Evolutionary conservation across 192 early-diverging fungal genomes (phyloP), one percentile per base, ranked within the genome.

Genomic region (Nowakowskiella sp.): DNA sequence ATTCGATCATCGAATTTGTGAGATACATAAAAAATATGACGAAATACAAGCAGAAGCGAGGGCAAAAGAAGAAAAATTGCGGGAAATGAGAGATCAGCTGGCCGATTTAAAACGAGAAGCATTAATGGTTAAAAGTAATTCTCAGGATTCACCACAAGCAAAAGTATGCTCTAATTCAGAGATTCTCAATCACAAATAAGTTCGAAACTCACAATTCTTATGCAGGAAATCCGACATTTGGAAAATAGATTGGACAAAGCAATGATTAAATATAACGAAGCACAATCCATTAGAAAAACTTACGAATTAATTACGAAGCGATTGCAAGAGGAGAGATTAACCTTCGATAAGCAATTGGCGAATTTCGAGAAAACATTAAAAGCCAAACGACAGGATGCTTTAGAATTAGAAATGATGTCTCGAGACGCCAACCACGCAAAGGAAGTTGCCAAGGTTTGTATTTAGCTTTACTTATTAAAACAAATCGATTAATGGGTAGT

Each of bases 241-340:
- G 77, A 82, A 49, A 82, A 80, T 59, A 31, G 75, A 4, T 61
- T 82, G 1, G 80, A 82, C 58, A 82, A 80, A 53, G 77, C 77
- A 23, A 67, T 70, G 54, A 82, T 80, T 56, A 82, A 82, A 51
- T 82, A 78, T 64, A 77, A 82, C 57, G 80, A 82, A 53, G 73
- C 80, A 1, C 80, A 80, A 44, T 72, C 80, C 1, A 69, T 82
- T 28, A 61, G 68, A 22, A 82, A 80, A 56, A 77, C 71, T 0
- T 82, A 82, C 55, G 80, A 82, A 53, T 62, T 71, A 43, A 82
- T 82, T 53, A 70, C 76, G 27, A 70, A 78, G 49, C 34, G 67
- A 19, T 60, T 82, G 26, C 80, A 82, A 58, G 80, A 80, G 23
- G 80, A 82, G 47, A 60, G 77, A 9, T 62, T 81, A 33, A 68